Percentiles rank a stretch among this genome's conserved stretches.
Evolutionary conservation across 768 basidiomycete genomes (phyloP).

Genomic region (Russula dissimulans): DNA sequence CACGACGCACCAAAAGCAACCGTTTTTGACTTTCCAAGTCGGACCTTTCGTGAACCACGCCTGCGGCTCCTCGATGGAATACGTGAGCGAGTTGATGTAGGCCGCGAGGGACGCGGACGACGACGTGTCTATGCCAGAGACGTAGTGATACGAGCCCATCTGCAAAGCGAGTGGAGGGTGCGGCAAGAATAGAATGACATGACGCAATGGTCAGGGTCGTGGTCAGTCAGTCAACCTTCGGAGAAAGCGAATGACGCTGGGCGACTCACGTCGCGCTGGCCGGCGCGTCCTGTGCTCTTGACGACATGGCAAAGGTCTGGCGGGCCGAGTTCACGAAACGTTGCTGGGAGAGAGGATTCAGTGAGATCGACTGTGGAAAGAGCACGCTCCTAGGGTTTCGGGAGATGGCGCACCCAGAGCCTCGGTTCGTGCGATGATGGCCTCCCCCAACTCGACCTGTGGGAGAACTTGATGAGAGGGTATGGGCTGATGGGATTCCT

Average conservation of each 20-base stretch:
- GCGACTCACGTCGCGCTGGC: constrained; percentile 73
- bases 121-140: constrained; percentile 98
- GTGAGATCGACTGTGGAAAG: background rate
- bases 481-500: background rate
- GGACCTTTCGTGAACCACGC: constrained; percentile 88
- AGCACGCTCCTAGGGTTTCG: background rate
- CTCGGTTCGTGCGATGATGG: constrained; percentile 84
- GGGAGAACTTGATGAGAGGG: background rate
- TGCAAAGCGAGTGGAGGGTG: constrained; percentile 29
- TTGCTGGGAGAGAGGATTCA: constrained; percentile 43
- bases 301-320: constrained; percentile 95
- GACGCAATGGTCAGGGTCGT: background rate
- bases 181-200: no score
- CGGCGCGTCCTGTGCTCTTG: constrained; percentile 78
- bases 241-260: background rate
- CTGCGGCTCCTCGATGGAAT: constrained; percentile 81
- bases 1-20: constrained; percentile 77
- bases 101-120: constrained; percentile 96
- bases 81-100: constrained; percentile 97
- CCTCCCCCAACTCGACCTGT: constrained; percentile 85
- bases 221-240: background rate
- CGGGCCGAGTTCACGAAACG: constrained; percentile 94
- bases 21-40: constrained; percentile 85
- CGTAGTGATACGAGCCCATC: constrained; percentile 95
- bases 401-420: constrained; percentile 57